Percentiles rank a stretch among this genome's conserved stretches.
phyloP scores from a whole-genome alignment of 768 basidiomycete species.

The Lactarius pseudohatsudake region DNA sequence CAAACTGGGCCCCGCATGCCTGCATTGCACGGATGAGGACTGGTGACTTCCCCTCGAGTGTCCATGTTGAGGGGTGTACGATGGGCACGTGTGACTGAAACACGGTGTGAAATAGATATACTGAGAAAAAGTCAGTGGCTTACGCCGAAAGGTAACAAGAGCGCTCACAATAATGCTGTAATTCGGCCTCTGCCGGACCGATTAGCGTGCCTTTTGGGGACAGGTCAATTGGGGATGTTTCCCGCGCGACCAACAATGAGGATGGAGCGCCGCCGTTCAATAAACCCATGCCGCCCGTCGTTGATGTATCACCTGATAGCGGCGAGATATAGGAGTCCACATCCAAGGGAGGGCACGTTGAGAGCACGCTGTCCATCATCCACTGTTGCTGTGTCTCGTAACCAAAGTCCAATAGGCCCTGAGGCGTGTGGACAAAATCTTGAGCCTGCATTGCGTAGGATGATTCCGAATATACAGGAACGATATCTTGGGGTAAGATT shows the following conservation, averaged over 20 bases:
- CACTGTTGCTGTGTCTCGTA: slow-evolving; percentile 23
- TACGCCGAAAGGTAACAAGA: slow-evolving; percentile 32
- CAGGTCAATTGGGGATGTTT: slow-evolving; percentile 18
- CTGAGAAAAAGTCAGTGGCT: slow-evolving; percentile 32
- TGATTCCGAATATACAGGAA: slow-evolving; percentile 21
- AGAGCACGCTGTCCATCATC: slow-evolving; percentile 17
- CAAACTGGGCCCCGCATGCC: slow-evolving; percentile 55
- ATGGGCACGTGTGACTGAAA: slow-evolving; percentile 51
- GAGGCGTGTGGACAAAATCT: slow-evolving; percentile 17
- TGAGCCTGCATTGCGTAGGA: slow-evolving; percentile 20
- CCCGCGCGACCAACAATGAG: slow-evolving; percentile 15
- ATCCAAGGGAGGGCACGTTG: slow-evolving; percentile 23
- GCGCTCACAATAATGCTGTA: slow-evolving; percentile 49
- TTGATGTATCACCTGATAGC: slow-evolving; percentile 13
- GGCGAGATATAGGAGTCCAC: slow-evolving; percentile 18
- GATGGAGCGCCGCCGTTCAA: slow-evolving; percentile 11
- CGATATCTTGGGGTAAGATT: slow-evolving; percentile 24
- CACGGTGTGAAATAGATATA: slow-evolving; percentile 51
- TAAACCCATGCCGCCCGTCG: slow-evolving; percentile 5
- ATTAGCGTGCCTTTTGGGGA: slow-evolving; percentile 11
- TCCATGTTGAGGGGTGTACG: slow-evolving; percentile 53
- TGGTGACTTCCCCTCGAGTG: slow-evolving; percentile 44
- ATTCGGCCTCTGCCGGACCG: slow-evolving; percentile 30
- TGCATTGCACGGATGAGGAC: slow-evolving; percentile 51
- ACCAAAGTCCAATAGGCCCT: slow-evolving; percentile 21